These are phyloP conservation scores for Microbotryum violaceum DNA, from an alignment of 1,284 basidiomycete species.

Conservation along the genomic window DNA sequence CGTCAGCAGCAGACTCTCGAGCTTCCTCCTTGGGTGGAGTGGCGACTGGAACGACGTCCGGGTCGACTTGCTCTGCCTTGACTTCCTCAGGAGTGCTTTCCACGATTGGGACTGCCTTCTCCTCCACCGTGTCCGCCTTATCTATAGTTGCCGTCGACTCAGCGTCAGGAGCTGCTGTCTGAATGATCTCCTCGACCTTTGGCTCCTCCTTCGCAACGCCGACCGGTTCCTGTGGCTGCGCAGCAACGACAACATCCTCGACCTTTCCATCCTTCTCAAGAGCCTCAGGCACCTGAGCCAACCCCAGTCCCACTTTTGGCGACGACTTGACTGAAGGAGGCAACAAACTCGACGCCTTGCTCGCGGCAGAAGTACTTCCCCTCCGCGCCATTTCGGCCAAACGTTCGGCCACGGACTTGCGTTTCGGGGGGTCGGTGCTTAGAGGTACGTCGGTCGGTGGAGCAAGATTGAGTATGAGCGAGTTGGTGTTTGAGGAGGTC, in stretches of 20 bases:
- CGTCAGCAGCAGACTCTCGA: no score
- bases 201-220: background rate
- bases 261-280: background rate
- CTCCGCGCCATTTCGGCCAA: conserved; percentile 23
- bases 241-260: background rate
- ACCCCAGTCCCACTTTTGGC: background rate
- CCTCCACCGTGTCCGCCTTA: no score
- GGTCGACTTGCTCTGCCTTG: background rate
- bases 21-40: background rate
- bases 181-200: background rate
- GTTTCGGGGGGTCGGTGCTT: conserved; percentile 8
- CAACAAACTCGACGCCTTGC: no score
- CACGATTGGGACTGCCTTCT: no score
- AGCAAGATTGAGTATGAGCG: background rate
- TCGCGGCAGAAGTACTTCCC: background rate
- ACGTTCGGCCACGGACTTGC: conserved; percentile 27
- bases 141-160: no score
- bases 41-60: background rate
- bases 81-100: background rate
- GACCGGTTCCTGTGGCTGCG: background rate
- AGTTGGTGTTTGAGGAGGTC: no score
- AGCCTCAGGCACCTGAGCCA: background rate
- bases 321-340: background rate
- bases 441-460: background rate
- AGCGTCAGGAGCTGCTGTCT: no score